A percentile compares a stretch with the other conserved stretches of the same genome.
Conservation (phyloP, 75 land plant genomes). For the Cunninghamia lanceolata region DNA sequence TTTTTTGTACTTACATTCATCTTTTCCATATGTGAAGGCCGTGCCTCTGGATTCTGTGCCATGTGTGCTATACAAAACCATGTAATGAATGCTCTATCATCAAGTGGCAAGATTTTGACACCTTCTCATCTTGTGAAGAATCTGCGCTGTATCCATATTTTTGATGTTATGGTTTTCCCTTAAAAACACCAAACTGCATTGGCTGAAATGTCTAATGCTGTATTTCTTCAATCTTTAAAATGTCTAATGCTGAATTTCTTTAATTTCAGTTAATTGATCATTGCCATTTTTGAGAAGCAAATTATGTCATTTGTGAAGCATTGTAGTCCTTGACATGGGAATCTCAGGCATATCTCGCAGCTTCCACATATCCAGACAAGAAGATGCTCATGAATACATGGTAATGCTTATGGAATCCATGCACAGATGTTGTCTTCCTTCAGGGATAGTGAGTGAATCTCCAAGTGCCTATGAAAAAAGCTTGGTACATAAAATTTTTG, state of each 20-base stretch:
- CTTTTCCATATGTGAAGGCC: conserved; percentile 20
- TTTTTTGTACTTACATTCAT: not conserved
- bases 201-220: not conserved
- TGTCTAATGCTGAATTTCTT: not conserved
- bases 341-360: conserved; percentile 82
- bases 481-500: conserved; percentile 88
- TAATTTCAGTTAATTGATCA: not conserved
- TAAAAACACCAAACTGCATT: not conserved
- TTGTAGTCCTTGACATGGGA: conserved; percentile 28
- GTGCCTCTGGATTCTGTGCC: conserved; percentile 42
- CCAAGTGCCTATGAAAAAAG: conserved; percentile 76
- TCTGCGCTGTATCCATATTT: conserved; percentile 38
- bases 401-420: conserved; percentile 86
- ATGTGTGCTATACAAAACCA: conserved; percentile 47
- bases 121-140: conserved; percentile 66
- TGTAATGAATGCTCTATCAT: conserved; percentile 49
- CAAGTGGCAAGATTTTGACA: conserved; percentile 64
- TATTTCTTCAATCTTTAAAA: not conserved
- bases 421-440: conserved; percentile 84
- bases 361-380: conserved; percentile 75
- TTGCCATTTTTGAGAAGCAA: not conserved
- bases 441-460: conserved; percentile 62
- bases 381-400: conserved; percentile 98
- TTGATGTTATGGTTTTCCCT: conserved; percentile 9
- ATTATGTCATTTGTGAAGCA: not conserved